Evolutionary conservation across 2,329 filamentous ascomycete species (phyloP), one percentile per base, ranked within the genome.

Genomic region (Lasiodiplodia sp.): DNA sequence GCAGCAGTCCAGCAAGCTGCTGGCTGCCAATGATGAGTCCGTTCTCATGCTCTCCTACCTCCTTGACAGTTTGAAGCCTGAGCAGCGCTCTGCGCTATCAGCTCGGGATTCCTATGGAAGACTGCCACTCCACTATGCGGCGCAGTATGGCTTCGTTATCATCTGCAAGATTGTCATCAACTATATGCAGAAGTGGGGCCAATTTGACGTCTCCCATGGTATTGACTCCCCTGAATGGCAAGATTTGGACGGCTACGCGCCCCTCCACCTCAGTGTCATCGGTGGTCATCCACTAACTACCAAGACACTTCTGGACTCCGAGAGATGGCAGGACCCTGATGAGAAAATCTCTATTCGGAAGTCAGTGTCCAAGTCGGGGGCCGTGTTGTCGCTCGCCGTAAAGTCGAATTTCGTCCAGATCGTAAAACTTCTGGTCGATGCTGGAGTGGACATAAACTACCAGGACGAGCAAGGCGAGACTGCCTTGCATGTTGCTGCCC

Each of bases 101-200:
- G 87, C 87, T 14, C 89, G 86, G 69, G 95, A 98, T 79, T 86
- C 89, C 0, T 92, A 95, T 70, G 94, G 93, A 2, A 91, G 95
- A 4, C 86, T 95, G 16, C 94, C 95, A 1, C 85, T 98, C 12
- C 95, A 98, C 78, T 97, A 97, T 77, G 94, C 94, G 2, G 95
- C 96, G 0, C 94, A 98, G 77, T 97, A 96, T 76, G 96, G 96
- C 2, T 94, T 97, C 73, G 92, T 96, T 3, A 88, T 93, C n/a
- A 90, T 97, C 11, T 97, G 93, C 76, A 87, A 97, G 76, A 86
- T 94, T 28, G 87, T 98, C 72, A 94, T 97, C 82, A 89, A 91
- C 71, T 91, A 91, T 74, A 94, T 99, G 89, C 92, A 95, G 77
- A 86, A 89, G 28, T 98, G 95, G 95, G 88, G 87, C 18, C 90